Base-by-base conservation (phyloP, 768 basidiomycete species). In the Lactifluus pinguis region DNA sequence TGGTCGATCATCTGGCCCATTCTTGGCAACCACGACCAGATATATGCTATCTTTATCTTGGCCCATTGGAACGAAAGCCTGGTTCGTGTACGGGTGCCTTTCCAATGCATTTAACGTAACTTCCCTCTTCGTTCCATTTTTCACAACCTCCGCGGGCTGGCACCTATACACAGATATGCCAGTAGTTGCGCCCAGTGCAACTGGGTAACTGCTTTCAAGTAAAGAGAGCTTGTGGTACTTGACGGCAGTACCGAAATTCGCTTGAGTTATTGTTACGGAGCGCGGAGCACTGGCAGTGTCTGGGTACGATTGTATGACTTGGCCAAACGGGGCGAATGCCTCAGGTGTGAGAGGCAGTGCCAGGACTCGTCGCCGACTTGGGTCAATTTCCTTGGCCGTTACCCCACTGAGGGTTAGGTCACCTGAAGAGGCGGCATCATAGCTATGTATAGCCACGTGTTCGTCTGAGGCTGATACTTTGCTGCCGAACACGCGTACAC, bases 61-160 rank as follows among this genome's bases (percentile, higher is more conserved):
- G 5, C 92, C 91, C 91, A 98, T 93, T 9, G 97, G 95, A 59
- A 98, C 82, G 72, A 98, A 98, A 6, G 89, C 86, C 71, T 98
- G 95, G 66, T 87, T 95, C 13, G 90, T 95, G 71, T 79, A 88
- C 32, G 85, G 80, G 69, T 99, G 97, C 34, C 95, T 79, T 73
- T 99, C 97, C 62, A 98, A 75, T n/a, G 85, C 79, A 64, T 79
- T 80, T 62, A 98, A 72, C 65, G 78, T 79, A 61, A 98, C 72
- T 61, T 77, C 78, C 67, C 84, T 80, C 19, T 73, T 75, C 19
- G 82, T 81, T 32, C 75, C 75, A 11, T 70, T 67, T 44, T 78
- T 76, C 36, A 72, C 69, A 9, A 76, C 73, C 34, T 87, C 76
- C 6, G 53, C 63, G 39, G 80, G 86, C 52, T 85, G 80, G 70